Conservation (phyloP, 305 asterid species). For the Petunia hybrid region DNA sequence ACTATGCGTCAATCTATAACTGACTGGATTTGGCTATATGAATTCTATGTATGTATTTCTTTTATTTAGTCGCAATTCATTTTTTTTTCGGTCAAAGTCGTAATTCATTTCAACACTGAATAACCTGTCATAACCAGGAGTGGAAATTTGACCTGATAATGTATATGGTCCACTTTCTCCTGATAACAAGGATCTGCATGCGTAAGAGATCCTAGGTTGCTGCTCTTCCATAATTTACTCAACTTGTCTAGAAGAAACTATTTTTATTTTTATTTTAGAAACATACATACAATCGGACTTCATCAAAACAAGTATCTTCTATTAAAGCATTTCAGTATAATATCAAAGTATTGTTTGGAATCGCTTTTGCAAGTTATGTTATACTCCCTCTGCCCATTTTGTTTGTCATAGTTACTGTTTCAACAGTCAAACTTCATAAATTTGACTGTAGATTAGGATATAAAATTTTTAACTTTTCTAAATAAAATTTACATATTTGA, state of each 20-base stretch:
- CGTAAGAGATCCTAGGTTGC: slow-evolving; percentile 50
- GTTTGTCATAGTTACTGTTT: too few relatives aligned
- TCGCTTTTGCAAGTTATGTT: too few relatives aligned
- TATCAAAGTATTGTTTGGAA: too few relatives aligned
- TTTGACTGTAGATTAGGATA: too few relatives aligned
- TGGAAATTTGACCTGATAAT: background rate
- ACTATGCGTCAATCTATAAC: too few relatives aligned
- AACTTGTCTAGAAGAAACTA: background rate
- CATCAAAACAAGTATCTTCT: too few relatives aligned
- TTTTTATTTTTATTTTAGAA: slow-evolving; percentile 29
- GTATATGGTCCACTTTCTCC: slow-evolving; percentile 49
- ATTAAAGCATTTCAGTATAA: too few relatives aligned
- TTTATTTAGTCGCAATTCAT: background rate
- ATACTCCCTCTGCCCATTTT: too few relatives aligned
- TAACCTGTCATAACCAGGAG: background rate
- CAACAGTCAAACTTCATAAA: too few relatives aligned
- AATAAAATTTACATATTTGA: too few relatives aligned
- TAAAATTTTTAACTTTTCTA: too few relatives aligned
- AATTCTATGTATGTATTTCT: background rate
- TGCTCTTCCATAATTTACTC: slow-evolving; percentile 20
- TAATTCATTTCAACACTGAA: background rate
- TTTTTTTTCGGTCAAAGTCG: background rate
- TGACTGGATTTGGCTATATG: background rate
- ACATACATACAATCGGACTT: too few relatives aligned
- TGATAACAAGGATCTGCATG: slow-evolving; percentile 37